These are phyloP conservation scores for Mycena floridula DNA, from an alignment of 768 basidiomycete species.

Conservation along the genomic window DNA sequence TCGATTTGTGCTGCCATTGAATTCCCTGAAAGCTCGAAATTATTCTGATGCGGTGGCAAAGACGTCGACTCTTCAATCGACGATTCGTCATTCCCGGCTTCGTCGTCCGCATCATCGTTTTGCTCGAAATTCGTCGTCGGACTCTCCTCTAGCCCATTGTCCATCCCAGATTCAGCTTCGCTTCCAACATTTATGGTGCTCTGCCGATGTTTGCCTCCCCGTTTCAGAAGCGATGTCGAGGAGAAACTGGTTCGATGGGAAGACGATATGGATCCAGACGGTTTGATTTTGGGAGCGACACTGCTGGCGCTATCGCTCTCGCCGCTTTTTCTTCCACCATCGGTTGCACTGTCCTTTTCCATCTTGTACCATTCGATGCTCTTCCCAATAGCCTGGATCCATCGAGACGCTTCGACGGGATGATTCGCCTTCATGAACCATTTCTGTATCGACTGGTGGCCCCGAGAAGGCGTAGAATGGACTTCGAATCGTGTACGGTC, in stretches of 20 bases:
- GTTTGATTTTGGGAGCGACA: constrained; percentile 28
- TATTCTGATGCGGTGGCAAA: constrained; percentile 49
- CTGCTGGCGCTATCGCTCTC: too few species aligned
- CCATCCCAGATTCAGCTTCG: constrained; percentile 16
- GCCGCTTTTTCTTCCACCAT: constrained; percentile 29
- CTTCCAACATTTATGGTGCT: neutral
- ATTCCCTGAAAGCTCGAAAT: constrained; percentile 65
- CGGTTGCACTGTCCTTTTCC: constrained; percentile 10
- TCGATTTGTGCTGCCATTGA: constrained; percentile 73
- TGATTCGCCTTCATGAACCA: constrained; percentile 86
- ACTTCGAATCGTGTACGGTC: constrained; percentile 82
- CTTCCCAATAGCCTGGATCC: constrained; percentile 71
- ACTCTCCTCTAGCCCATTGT: too few species aligned
- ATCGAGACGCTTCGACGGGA: constrained; percentile 83
- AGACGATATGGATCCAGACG: constrained; percentile 15
- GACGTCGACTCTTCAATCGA: constrained; percentile 36
- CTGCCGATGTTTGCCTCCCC: neutral
- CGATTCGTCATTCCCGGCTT: constrained; percentile 28
- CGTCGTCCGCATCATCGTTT: constrained; percentile 17
- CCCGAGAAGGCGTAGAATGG: constrained; percentile 49
- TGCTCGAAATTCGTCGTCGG: constrained; percentile 17
- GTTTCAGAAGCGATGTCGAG: constrained; percentile 5
- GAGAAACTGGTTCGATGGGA: constrained; percentile 11
- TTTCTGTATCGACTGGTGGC: constrained; percentile 47
- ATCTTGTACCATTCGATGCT: constrained; percentile 64